Evolutionary conservation across 75 land plant species (phyloP), one percentile per base, ranked within the genome.

Genomic region (Chamaecyparis obtusa): DNA sequence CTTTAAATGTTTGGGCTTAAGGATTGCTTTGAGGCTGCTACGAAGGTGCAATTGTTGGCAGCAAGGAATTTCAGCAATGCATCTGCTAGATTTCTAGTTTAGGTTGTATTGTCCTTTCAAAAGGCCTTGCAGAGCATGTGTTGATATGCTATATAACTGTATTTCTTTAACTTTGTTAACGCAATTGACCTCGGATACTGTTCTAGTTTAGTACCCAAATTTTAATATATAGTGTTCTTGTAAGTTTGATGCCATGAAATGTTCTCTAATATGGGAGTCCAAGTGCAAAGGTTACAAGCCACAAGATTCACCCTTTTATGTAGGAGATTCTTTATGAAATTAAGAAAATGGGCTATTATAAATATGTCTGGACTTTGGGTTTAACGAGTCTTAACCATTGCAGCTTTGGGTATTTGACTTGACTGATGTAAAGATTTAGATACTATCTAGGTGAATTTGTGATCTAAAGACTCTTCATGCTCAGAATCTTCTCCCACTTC

Each of bases 311-410:
- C 2, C 41, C 41, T 39, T 39, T 2, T 39, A 39, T 39, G 41
- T 39, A 39, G 41, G 41, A 39, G 41, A 39, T 39, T 39, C 19
- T 15, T 57, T 57, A 15, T 57, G 64, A 57, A 19, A 16, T 57
- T 2, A 57, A 17, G 64, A 57, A 57, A 91, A 94, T 44, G 11
- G 36, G 24, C 39, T 2, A 36, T 43, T 19, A 16, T 19, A 57
- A 57, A 57, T 57, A 19, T 17, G 17, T 80, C 21, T 27, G 39
- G 83, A 39, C 27, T 44, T 16, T 57, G 21, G 21, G 64, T 57
- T 57, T 57, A 55, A 55, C 16, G 21, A 57, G 3, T 17, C 3
- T 57, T 57, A 16, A 57, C 16, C 21, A 57, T 19, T 57, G 64
- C 19, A 57, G 19, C 64, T 19, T 57, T 57, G 64, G 2, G 16